A percentile compares a stretch with the other conserved stretches of the same genome.
Conservation (phyloP, 2,329 filamentous ascomycete species). For the Phoma sp. region DNA sequence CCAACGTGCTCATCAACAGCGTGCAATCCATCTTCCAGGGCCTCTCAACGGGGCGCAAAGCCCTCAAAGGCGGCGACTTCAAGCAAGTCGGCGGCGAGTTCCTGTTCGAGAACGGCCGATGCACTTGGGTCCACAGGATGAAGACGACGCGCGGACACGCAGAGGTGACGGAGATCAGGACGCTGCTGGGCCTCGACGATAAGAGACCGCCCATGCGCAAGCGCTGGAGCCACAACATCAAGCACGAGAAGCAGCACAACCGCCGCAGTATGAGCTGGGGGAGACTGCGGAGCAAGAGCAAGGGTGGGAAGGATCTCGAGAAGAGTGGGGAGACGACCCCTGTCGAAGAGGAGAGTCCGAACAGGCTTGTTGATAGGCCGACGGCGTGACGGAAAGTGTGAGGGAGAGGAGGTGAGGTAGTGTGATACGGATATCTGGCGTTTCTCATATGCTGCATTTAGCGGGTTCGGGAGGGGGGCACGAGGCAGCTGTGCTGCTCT, state of each 20-base stretch:
- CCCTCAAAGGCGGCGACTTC: slow-evolving; percentile 68
- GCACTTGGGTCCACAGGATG: slow-evolving; percentile 86
- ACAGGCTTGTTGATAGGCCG: slow-evolving; percentile 13
- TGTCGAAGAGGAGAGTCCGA: slow-evolving; percentile 27
- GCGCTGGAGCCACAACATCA: slow-evolving; percentile 44
- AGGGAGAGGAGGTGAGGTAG: too few species aligned
- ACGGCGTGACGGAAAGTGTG: neutral
- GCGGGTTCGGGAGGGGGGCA: neutral
- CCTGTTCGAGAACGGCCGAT: slow-evolving; percentile 72
- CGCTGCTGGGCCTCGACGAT: slow-evolving; percentile 60
- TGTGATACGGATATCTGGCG: neutral
- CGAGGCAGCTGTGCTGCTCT: neutral
- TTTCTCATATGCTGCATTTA: neutral
- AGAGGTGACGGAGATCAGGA: slow-evolving; percentile 70
- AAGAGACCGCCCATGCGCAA: slow-evolving; percentile 37
- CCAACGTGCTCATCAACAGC: slow-evolving; percentile 54
- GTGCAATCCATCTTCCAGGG: slow-evolving; percentile 64
- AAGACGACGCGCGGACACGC: slow-evolving; percentile 77
- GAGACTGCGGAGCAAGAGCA: slow-evolving; percentile 32
- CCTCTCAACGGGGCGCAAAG: slow-evolving; percentile 65
- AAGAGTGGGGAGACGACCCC: slow-evolving; percentile 25
- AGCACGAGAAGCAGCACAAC: slow-evolving; percentile 26
- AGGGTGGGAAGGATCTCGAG: slow-evolving; percentile 26
- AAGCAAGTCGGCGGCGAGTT: slow-evolving; percentile 79
- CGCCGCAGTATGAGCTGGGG: slow-evolving; percentile 40